Base-by-base conservation (phyloP, 768 basidiomycete species). In the Kwoniella mangroviensis region DNA sequence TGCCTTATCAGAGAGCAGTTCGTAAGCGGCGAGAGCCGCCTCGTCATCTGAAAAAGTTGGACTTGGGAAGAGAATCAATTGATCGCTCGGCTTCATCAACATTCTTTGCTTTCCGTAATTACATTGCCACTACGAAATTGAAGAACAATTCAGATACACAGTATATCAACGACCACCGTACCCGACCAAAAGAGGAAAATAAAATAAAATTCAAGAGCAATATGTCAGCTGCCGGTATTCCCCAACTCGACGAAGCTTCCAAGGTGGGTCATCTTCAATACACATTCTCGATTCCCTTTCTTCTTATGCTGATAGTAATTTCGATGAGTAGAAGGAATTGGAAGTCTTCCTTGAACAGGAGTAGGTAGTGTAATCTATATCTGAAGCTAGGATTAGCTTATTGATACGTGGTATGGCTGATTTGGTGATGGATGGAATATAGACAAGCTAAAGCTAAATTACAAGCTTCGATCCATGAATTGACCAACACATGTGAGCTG, bases 401-500 rank as follows among this genome's bases (percentile, higher is more conserved):
- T 28, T 28, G 4, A 28, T 28, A 28, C 4, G n/a, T 3, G 3
- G 49, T 3, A 51, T 51, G 49, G 13, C 49, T 51, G 49, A 13
- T n/a, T 51, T 5, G 34, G 9, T 7, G 6, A 34, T 4, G 6
- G 34, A 34, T 34, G 34, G 43, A 24, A 24, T 22, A 34, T 61
- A 81, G 79, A 60, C 93, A 94, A 81, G 88, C 89, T 1, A 90
- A 92, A 84, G 90, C 91, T 54, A 86, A 85, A 67, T 75, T 92
- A 60, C 88, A 93, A 75, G 84, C 87, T 40, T 80, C 79, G 34
- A 89, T 94, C 53, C 93, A 93, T 71, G 88, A 86, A 60, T 87
- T 94, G 73, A 94, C 94, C 19, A 87, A 87, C 77, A 94, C 86
- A 93, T 95, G 93, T 94, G 78, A 81, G 88, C 86, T 61, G 0